phyloP scores from a whole-genome alignment of 2,329 filamentous ascomycete species.

The Ilyonectria sp. region DNA sequence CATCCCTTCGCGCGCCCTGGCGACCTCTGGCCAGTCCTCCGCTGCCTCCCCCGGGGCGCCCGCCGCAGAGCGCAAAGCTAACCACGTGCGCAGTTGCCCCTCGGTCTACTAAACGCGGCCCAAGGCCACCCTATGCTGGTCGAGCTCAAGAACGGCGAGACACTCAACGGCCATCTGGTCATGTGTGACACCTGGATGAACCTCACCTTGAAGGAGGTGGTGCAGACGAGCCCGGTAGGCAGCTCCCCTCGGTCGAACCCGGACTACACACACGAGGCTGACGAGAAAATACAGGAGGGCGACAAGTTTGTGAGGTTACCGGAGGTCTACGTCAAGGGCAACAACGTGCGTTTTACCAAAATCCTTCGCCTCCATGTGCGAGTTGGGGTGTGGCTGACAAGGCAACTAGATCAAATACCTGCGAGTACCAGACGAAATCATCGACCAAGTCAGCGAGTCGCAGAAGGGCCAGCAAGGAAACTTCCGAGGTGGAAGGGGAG shows the following conservation, averaged over 20 bases:
- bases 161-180: constrained; percentile 94
- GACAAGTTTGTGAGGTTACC: constrained; percentile 94
- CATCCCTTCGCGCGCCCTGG: not conserved
- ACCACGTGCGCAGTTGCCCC: constrained; percentile 68
- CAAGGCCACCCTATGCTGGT: constrained; percentile 99
- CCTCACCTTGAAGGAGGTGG: constrained; percentile 94
- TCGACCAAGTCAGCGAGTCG: constrained; percentile 93
- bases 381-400: constrained; percentile 15
- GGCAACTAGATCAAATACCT: constrained; percentile 93
- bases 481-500: constrained; percentile 77
- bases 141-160: constrained; percentile 97
- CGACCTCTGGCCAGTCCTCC: not conserved
- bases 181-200: constrained; percentile 99
- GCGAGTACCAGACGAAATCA: constrained; percentile 95
- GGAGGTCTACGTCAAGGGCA: constrained; percentile 96
- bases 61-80: constrained; percentile 39
- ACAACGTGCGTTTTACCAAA: constrained; percentile 80
- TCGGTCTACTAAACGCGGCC: constrained; percentile 92
- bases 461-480: constrained; percentile 79
- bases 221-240: constrained; percentile 88
- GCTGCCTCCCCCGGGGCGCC: constrained; percentile 12
- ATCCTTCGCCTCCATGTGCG: not conserved
- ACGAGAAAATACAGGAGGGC: constrained; percentile 75
- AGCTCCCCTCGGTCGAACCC: not conserved
- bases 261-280: constrained; percentile 26